phyloP scores from a whole-genome alignment of 2,329 filamentous ascomycete genomes.

The Paecilomyces sp. region DNA sequence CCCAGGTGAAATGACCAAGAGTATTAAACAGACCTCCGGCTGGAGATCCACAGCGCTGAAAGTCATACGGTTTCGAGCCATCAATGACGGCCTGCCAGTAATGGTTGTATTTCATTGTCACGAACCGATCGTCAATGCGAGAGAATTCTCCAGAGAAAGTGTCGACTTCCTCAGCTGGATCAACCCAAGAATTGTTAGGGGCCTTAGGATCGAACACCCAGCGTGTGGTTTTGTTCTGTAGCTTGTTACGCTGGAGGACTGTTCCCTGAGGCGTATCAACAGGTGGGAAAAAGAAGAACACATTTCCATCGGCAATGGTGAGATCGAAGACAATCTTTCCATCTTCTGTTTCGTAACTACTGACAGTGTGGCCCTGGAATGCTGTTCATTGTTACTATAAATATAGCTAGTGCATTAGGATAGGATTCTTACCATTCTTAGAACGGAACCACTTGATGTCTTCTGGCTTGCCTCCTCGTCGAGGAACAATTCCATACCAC shows the following conservation, averaged over 20 bases:
- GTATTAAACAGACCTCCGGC: constrained; percentile 14
- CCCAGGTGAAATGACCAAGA: constrained; percentile 12
- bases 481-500: constrained; percentile 48
- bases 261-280: neutral
- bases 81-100: constrained; percentile 38
- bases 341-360: constrained; percentile 42
- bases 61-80: constrained; percentile 17
- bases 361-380: constrained; percentile 43
- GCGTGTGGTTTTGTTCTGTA: constrained; percentile 15
- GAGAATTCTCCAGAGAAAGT: constrained; percentile 19
- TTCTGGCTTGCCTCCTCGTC: constrained; percentile 43
- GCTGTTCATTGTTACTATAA: neutral
- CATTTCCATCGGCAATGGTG: constrained; percentile 12
- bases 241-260: constrained; percentile 11
- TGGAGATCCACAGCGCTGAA: constrained; percentile 16
- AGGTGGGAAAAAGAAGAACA: constrained; percentile 27
- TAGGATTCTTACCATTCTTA: constrained; percentile 18
- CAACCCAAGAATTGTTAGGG: constrained; percentile 28
- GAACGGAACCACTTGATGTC: constrained; percentile 34
- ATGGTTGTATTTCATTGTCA: constrained; percentile 39
- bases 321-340: constrained; percentile 41
- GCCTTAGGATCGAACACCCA: constrained; percentile 22
- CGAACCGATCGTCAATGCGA: constrained; percentile 21
- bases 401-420: neutral
- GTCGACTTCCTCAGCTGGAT: constrained; percentile 28